Evolutionary conservation across 208 protist genomes (phyloP).

Genomic region (Leishmania tropica): DNA sequence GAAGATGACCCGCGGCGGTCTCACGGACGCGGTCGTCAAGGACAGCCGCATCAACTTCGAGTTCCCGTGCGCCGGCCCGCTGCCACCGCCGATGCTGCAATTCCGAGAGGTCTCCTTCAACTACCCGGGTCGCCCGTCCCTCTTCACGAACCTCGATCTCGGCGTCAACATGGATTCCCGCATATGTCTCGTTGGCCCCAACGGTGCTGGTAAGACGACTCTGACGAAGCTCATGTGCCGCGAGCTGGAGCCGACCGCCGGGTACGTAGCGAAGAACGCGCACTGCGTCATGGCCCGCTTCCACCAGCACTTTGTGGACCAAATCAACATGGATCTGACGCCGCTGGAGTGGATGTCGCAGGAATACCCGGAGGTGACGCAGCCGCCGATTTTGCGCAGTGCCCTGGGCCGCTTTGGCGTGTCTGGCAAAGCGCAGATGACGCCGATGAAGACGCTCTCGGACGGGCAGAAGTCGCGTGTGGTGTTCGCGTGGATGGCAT

Average conservation of each 20-base stretch:
- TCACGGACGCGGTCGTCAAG: slow-evolving; percentile 91
- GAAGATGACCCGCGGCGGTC: slow-evolving; percentile 94
- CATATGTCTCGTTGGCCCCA: slow-evolving; percentile 97
- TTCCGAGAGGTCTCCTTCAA: slow-evolving; percentile 94
- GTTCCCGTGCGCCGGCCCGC: slow-evolving; percentile 79
- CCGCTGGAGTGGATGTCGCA: slow-evolving; percentile 95
- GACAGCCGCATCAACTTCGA: slow-evolving; percentile 86
- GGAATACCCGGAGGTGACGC: slow-evolving; percentile 91
- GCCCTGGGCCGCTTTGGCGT: slow-evolving; percentile 96
- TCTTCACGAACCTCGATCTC: slow-evolving; percentile 93
- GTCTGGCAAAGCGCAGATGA: slow-evolving; percentile 88
- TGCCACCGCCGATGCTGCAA: slow-evolving; percentile 94
- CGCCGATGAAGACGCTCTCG: slow-evolving; percentile 92
- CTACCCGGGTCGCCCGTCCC: slow-evolving; percentile 86
- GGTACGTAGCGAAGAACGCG: slow-evolving; percentile 92
- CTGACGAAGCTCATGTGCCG: slow-evolving; percentile 96
- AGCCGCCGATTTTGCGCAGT: slow-evolving; percentile 89
- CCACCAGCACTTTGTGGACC: slow-evolving; percentile 97
- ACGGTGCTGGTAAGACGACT: slow-evolving; percentile 98
- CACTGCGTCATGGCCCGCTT: slow-evolving; percentile 95
- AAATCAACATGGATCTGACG: slow-evolving; percentile 93
- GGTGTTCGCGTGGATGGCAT: slow-evolving; percentile 95
- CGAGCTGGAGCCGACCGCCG: slow-evolving; percentile 88
- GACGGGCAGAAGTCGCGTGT: slow-evolving; percentile 98
- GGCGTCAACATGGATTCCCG: slow-evolving; percentile 95